phyloP scores from a whole-genome alignment of 1,139 yeast species.

The Debaryomyces singareniensis region DNA sequence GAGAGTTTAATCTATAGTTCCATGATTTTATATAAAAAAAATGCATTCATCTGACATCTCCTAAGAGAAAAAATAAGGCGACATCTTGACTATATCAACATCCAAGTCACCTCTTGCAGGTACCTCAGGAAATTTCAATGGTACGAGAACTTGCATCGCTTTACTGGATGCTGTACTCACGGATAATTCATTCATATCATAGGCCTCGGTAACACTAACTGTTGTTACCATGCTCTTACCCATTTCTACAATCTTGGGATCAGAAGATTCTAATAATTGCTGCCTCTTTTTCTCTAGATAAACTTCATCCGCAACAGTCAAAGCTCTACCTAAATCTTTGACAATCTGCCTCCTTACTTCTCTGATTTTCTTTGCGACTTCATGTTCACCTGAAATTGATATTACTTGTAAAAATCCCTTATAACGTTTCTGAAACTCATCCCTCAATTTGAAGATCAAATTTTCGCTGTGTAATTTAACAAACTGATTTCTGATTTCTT shows the following conservation, averaged over 20 bases:
- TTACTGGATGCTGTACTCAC: constrained; percentile 21
- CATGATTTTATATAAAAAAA: too few species aligned
- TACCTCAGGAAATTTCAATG: constrained; percentile 64
- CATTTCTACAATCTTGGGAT: constrained; percentile 40
- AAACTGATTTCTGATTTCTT: constrained; percentile 70
- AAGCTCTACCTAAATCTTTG: constrained; percentile 46
- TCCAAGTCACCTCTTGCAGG: constrained; percentile 85
- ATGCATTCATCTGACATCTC: too few species aligned
- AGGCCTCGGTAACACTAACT: constrained; percentile 54
- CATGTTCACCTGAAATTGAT: constrained; percentile 46
- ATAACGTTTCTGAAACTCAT: constrained; percentile 80
- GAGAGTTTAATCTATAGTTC: too few species aligned
- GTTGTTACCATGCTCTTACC: constrained; percentile 68
- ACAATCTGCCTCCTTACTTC: constrained; percentile 46
- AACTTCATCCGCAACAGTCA: constrained; percentile 69
- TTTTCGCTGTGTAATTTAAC: constrained; percentile 71
- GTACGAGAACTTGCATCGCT: constrained; percentile 41
- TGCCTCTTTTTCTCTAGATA: constrained; percentile 63
- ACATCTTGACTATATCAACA: constrained; percentile 62
- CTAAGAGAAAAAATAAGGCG: constrained; percentile 72
- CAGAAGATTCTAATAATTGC: constrained; percentile 45
- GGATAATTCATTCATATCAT: constrained; percentile 20
- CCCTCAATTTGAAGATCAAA: constrained; percentile 60
- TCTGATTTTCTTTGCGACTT: constrained; percentile 46
- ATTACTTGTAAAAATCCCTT: constrained; percentile 61